Conservation (phyloP, 805 yeast species). For the Candida manassasensis region DNA sequence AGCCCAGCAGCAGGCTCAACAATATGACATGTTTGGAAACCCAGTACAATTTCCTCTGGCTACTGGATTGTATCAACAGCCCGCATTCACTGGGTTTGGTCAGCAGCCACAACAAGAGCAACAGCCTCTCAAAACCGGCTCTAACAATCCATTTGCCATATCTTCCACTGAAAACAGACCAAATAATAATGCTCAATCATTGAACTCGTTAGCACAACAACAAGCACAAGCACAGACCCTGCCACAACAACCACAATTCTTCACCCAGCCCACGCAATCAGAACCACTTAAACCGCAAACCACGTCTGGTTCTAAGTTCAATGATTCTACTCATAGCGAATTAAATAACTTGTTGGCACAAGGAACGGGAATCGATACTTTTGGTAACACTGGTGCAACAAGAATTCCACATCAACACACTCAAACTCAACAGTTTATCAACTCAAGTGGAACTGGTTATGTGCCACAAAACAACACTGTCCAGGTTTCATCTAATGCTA, state of each 20-base stretch:
- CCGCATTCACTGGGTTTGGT: conserved; percentile 26
- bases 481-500: conserved; percentile 31
- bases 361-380: conserved; percentile 92
- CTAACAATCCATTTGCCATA: conserved; percentile 76
- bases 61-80: conserved; percentile 50
- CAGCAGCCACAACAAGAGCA: conserved; percentile 30
- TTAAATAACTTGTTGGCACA: conserved; percentile 73
- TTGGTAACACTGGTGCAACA: conserved; percentile 78
- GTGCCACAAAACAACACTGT: conserved; percentile 39
- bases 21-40: conserved; percentile 63
- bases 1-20: conserved; percentile 19
- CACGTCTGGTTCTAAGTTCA: conserved; percentile 31
- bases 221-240: conserved; percentile 19
- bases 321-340: conserved; percentile 50
- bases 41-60: conserved; percentile 52
- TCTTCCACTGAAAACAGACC: conserved; percentile 8
- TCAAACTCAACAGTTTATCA: conserved; percentile 70
- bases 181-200: conserved; percentile 17
- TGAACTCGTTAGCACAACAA: conserved; percentile 26
- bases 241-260: conserved; percentile 24
- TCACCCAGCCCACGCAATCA: conserved; percentile 21
- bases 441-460: conserved; percentile 84
- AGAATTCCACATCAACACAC: conserved; percentile 94
- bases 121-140: conserved; percentile 61
- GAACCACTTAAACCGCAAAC: conserved; percentile 19